Evolutionary conservation across 2,329 filamentous ascomycete genomes (phyloP).

Genomic region (Colletotrichum graminicola): DNA sequence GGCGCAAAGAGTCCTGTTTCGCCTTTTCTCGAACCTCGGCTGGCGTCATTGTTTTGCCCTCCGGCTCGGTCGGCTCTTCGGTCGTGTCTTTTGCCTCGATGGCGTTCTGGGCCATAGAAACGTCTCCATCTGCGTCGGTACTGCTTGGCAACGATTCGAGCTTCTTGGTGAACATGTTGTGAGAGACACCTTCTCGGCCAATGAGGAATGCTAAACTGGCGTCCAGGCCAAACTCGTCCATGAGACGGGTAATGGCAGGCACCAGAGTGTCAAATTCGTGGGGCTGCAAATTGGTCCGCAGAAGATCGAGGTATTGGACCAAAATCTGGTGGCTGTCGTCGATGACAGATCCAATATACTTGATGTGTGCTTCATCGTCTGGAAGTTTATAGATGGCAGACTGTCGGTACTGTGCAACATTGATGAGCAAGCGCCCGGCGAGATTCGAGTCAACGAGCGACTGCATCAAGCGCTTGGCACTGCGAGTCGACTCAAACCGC

Average conservation of each 20-base stretch:
- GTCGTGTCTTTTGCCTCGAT: conserved; percentile 40
- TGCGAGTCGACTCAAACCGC: conserved; percentile 79
- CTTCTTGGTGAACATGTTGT: conserved; percentile 64
- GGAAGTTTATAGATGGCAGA: conserved; percentile 83
- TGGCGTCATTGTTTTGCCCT: conserved; percentile 46
- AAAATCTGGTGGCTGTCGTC: conserved; percentile 91
- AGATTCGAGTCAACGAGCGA: conserved; percentile 83
- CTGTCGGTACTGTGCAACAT: conserved; percentile 90
- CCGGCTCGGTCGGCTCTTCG: conserved; percentile 50
- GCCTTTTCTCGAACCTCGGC: conserved; percentile 48
- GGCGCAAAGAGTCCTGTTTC: conserved; percentile 57
- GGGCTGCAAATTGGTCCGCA: conserved; percentile 81
- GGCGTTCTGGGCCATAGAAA: conserved; percentile 58
- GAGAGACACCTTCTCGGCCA: conserved; percentile 78
- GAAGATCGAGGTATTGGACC: conserved; percentile 88
- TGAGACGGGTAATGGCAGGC: conserved; percentile 79
- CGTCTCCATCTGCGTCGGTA: conserved; percentile 69
- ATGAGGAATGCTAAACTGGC: conserved; percentile 88
- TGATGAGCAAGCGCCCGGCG: conserved; percentile 85
- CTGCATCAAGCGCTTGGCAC: conserved; percentile 83
- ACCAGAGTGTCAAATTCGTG: conserved; percentile 84
- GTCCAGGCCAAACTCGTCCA: conserved; percentile 83
- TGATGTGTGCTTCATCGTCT: conserved; percentile 83
- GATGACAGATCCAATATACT: conserved; percentile 87
- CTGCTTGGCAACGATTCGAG: conserved; percentile 44